Evolutionary conservation across 2,329 filamentous ascomycete genomes (phyloP), one percentile per base, ranked within the genome.

Genomic region (Pseudocercospora fijiensis): DNA sequence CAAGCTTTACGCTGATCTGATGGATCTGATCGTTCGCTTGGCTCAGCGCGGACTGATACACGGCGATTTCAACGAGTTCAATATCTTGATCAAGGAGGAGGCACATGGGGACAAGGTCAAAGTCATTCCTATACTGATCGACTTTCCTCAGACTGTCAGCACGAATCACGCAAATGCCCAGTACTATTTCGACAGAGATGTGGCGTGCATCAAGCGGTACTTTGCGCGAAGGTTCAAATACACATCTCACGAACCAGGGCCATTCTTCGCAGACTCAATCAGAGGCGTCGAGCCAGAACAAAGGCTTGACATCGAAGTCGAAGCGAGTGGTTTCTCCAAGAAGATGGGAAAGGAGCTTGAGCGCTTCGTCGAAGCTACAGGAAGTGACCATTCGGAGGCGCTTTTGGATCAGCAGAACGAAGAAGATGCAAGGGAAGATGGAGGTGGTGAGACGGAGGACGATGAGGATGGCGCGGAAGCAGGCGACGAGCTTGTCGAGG

Each of bases 61-160:
- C 75, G 95, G 95, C 66, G 95, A 99, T 76, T 99, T 96, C 81
- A 99, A 99, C 81, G 96, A 99, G 78, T 99, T 99, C 84, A 99
- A 99, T 77, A 94, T 99, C 68, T 82, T 99, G 33, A 88, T 99
- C 76, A 92, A 95, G 75, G 94, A 98, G 76, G 74, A 68, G 58
- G 60, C 60, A 37, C 47, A 55, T 9, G 67, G 60, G 20, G 68
- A 65, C 24, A 70, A 70, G 24, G 74, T 90, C 60, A 83, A 77
- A 33, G 80, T 96, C 26, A 87, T 86, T 6, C 95, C 95, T 0
- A 86, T 97, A 60, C 81, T 99, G 52, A 99, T 99, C 72, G 96
- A 99, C 79, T 99, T 99, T 74, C 95, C 95, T 0, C 95, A 99
- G 76, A 98, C 97, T 90, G 87, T 99, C 1, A 98, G 94, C 0